Evolutionary conservation across 257 asterid species (phyloP), one percentile per base, ranked within the genome.

Genomic region (Thymus mandschuricus): DNA sequence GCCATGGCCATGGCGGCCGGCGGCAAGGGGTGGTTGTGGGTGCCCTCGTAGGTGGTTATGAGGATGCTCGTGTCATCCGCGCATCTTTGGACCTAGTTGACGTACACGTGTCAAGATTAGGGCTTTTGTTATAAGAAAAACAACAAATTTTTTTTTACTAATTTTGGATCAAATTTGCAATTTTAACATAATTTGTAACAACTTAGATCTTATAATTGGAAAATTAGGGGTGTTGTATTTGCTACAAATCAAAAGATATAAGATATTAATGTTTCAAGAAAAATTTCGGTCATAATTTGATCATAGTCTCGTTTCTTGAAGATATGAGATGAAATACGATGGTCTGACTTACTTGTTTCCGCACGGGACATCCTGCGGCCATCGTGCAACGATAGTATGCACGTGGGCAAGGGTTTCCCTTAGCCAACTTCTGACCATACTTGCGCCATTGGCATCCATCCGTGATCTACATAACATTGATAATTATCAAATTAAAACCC

Each of bases 361-460:
- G 86, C 54, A 94, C 99, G 3, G 99, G 97, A 72, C 99, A 94
- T 34, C 93, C 96, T 21, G 88, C 87, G 1, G 95, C 96, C 99
- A 94, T 94, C 77, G 99, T 94, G 86, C 99, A 94, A 2, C 99
- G 88, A 1, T 91, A 94, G 75, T 94, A 94, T 6, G 99, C 99
- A 27, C 99, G 95, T 41, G 99, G 99, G 62, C 96, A 89, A 0
- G 99, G 98, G 75, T 94, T 94, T 35, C 99, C 99, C 72, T 94
- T 94, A 0, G 99, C 99, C 87, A 94, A 89, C 80, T 94, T 94
- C 71, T 94, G 99, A 8, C 99, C 99, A 34, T 94, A 94, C 76
- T 94, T 94, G 5, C 99, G 81, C 98, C 99, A 94, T 84, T 94
- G 99, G 45, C 99, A 94, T 63, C 98, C 98, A 80, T 94, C 99